phyloP scores from a whole-genome alignment of 495 filamentous ascomycete species.

The Aspergillus avenaceus region DNA sequence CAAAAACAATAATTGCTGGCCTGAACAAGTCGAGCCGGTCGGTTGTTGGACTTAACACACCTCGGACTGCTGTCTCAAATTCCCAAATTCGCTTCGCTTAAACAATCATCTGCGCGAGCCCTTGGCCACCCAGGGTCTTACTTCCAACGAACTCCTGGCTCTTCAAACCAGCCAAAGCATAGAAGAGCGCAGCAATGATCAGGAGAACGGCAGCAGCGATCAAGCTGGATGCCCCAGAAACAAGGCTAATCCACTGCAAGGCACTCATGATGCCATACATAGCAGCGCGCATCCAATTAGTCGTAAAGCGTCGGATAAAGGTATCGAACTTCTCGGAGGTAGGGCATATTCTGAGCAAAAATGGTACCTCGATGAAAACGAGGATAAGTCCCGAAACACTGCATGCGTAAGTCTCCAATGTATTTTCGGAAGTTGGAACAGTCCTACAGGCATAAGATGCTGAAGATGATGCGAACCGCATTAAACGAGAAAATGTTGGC shows the following conservation, averaged over 20 bases:
- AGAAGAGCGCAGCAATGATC: slow-evolving; percentile 72
- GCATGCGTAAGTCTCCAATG: slow-evolving; percentile 11
- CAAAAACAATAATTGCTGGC: not conserved
- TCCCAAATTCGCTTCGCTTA: slow-evolving; percentile 25
- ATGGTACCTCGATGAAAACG: slow-evolving; percentile 94
- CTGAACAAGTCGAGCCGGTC: not conserved
- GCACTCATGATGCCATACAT: slow-evolving; percentile 79
- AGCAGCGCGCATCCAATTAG: slow-evolving; percentile 95
- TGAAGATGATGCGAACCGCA: slow-evolving; percentile 70
- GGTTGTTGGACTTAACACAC: not conserved
- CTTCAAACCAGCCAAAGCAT: slow-evolving; percentile 78
- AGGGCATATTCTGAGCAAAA: slow-evolving; percentile 95
- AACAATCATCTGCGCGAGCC: slow-evolving; percentile 98
- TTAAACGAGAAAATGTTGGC: slow-evolving; percentile 77
- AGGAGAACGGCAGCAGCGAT: slow-evolving; percentile 85
- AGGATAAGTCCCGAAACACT: slow-evolving; percentile 80
- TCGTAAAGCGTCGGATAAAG: slow-evolving; percentile 87
- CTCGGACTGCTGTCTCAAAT: not conserved
- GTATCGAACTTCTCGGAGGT: slow-evolving; percentile 85
- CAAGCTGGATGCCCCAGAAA: slow-evolving; percentile 56
- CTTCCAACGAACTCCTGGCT: slow-evolving; percentile 93
- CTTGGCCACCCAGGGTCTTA: slow-evolving; percentile 93
- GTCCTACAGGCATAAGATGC: slow-evolving; percentile 78
- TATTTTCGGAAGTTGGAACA: slow-evolving; percentile 4
- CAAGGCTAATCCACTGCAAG: slow-evolving; percentile 77